Conservation (phyloP, 2,329 filamentous ascomycete species). For the Fusarium falciforme region DNA sequence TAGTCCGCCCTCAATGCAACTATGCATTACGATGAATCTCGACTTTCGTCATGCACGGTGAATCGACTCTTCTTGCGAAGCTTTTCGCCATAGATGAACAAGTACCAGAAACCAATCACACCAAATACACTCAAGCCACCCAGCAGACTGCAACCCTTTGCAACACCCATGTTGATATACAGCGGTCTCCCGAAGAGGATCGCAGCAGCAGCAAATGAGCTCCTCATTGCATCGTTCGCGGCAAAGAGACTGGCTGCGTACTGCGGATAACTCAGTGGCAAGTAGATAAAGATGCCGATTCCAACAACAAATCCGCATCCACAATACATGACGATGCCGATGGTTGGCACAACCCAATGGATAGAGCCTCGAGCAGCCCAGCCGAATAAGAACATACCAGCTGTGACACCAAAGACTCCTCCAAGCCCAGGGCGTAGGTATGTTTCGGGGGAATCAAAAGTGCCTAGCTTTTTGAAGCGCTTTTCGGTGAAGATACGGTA, state of each 20-base stretch:
- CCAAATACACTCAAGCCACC: background rate
- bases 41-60: background rate
- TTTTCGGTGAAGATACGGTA: background rate
- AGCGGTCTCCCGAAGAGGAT: background rate
- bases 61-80: background rate
- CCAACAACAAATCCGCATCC: background rate
- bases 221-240: background rate
- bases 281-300: background rate
- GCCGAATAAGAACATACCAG: background rate
- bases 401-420: background rate
- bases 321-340: background rate
- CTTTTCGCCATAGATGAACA: background rate
- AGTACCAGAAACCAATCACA: background rate
- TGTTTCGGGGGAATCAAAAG: background rate
- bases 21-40: background rate
- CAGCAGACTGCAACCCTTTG: background rate
- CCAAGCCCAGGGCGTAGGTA: background rate
- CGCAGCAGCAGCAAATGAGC: background rate
- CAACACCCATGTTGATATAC: background rate
- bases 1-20: rapidly evolving
- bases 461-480: background rate
- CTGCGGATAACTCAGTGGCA: background rate
- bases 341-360: background rate
- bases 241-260: background rate
- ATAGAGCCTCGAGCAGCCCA: background rate